Base-by-base conservation (phyloP, 805 yeast species). In the Candida odintsovae region DNA sequence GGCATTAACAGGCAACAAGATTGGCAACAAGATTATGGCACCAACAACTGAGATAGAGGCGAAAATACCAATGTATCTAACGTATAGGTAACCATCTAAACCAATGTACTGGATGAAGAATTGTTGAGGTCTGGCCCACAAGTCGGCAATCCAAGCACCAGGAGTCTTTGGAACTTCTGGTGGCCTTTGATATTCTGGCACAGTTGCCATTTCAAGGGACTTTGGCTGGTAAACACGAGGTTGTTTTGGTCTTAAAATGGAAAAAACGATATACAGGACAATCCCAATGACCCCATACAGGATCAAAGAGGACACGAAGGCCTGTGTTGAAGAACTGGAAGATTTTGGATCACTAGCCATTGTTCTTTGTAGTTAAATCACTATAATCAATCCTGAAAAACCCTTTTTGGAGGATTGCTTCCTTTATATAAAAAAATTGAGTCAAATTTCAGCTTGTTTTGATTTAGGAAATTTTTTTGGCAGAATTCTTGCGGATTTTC, bases 191-290 rank as follows among this genome's bases (percentile, higher is more conserved):
- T 55, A 52, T 35, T 51, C 41, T 5, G 87, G 82, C 18, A 86
- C 72, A 4, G 85, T 82, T 4, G 76, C 80, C 10, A 70, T 50
- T 22, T 64, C 66, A 69, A 80, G 67, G 1, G 87, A 70, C 57
- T 92, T 82, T 19, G 97, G 96, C 52, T 89, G 83, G 63, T 94
- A 92, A 29, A 89, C 83, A 44, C 90, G 71, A 57, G 73, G 78
- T 63, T 82, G 75, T 53, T 69, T 76, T 41, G 83, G 74, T 54
- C 97, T 72, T 45, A 94, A 59, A 1, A 77, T 22, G 11, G 89
- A 54, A 65, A 92, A 94, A 11, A 66, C 49, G 4, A 82, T 68
- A 56, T 88, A 86, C n/a, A 73, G 63, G 1, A 76, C 72, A 52
- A 77, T 75, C 2, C 64, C 69, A 6, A 89, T 62, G 29, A 77